Percentiles rank a stretch among this genome's conserved stretches.
Evolutionary conservation across 2,329 filamentous ascomycete species (phyloP).

Genomic region (Sclerotinia sclerotiorum): DNA sequence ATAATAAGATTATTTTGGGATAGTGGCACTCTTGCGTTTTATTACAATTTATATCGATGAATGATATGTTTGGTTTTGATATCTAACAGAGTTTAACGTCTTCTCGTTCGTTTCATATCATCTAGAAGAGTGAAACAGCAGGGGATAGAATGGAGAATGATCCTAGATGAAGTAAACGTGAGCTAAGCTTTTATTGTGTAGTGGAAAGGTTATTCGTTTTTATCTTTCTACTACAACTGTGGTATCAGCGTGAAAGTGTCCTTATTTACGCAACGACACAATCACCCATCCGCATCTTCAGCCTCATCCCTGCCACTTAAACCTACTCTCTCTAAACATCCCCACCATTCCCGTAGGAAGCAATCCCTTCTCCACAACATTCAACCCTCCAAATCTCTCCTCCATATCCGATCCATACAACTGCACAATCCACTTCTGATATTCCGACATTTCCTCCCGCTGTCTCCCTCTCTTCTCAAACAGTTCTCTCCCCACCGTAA

Average conservation of each 20-base stretch:
- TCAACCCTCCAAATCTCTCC: conserved; percentile 43
- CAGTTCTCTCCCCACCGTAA: not conserved
- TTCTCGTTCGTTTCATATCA: too few relatives aligned
- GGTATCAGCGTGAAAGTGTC: not conserved
- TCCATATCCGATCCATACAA: conserved; percentile 44
- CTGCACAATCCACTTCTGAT: conserved; percentile 43
- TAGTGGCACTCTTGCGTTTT: too few relatives aligned
- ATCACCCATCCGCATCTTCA: not conserved
- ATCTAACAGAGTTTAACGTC: too few relatives aligned
- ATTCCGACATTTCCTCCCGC: conserved; percentile 26
- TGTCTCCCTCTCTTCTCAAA: not conserved
- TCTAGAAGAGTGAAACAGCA: too few relatives aligned
- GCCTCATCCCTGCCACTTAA: conserved; percentile 43
- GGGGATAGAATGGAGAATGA: too few relatives aligned
- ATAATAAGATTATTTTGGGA: too few relatives aligned
- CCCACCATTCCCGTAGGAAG: conserved; percentile 44
- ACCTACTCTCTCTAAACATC: conserved; percentile 42
- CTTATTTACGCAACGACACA: not conserved
- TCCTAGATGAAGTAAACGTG: too few relatives aligned
- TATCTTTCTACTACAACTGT: not conserved
- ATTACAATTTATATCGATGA: too few relatives aligned
- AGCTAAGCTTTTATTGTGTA: not conserved
- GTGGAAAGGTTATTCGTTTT: not conserved
- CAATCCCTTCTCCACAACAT: conserved; percentile 43
- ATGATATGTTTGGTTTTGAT: too few relatives aligned